Percentiles rank a stretch among this genome's conserved stretches.
These are phyloP conservation scores for Penicillium soppii DNA, from an alignment of 495 filamentous ascomycete genomes.

Conservation along the genomic window DNA sequence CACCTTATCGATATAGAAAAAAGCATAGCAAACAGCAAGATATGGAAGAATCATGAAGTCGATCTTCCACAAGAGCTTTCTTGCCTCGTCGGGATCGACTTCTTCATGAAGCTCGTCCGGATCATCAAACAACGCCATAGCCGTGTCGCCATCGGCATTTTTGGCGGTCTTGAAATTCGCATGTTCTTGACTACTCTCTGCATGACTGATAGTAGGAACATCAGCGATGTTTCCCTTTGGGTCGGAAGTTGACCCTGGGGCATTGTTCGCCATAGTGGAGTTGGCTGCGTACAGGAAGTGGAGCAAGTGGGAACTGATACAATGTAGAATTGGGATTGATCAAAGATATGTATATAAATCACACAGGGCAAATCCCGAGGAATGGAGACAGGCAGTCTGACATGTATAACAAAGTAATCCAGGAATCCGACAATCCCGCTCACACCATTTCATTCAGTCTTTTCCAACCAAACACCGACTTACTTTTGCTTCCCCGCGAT, in stretches of 20 bases:
- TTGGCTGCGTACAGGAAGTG: neutral
- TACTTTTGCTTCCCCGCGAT: slow-evolving; percentile 7
- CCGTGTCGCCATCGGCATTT: slow-evolving; percentile 41
- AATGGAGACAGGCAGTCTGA: neutral
- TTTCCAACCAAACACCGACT: neutral
- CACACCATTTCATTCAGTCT: neutral
- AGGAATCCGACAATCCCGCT: neutral
- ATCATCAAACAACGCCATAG: slow-evolving; percentile 45
- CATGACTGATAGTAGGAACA: slow-evolving; percentile 22
- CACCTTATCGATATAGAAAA: slow-evolving; percentile 60
- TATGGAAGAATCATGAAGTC: slow-evolving; percentile 52
- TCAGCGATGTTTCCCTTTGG: slow-evolving; percentile 25
- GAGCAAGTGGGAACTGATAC: neutral
- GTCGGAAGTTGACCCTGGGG: slow-evolving; percentile 14
- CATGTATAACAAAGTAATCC: neutral
- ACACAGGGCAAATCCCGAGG: neutral
- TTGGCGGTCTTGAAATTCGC: slow-evolving; percentile 29
- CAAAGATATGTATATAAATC: neutral
- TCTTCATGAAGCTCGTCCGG: slow-evolving; percentile 44
- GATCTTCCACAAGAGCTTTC: slow-evolving; percentile 53
- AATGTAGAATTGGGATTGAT: neutral
- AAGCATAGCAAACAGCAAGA: slow-evolving; percentile 58
- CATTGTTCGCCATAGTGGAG: slow-evolving; percentile 15
- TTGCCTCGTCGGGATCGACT: slow-evolving; percentile 49
- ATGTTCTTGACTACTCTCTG: slow-evolving; percentile 23